Evolutionary conservation across 1,284 basidiomycete species (phyloP).

Genomic region (Leccinum angustisporum): DNA sequence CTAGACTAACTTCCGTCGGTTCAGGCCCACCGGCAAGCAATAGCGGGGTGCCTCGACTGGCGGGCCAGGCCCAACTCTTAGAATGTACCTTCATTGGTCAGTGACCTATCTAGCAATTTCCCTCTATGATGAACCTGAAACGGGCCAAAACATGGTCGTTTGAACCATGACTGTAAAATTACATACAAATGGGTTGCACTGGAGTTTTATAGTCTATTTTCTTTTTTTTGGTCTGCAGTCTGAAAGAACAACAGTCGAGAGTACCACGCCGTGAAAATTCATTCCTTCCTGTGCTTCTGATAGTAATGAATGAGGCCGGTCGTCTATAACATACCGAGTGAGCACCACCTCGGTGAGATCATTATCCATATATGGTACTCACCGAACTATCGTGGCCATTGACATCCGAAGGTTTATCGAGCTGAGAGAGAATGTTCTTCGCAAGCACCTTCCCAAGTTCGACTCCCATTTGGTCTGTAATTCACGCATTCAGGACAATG

Average conservation of each 20-base stretch:
- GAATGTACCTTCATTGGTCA: not conserved
- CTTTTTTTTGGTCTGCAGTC: slow-evolving; percentile 1
- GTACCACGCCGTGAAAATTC: slow-evolving; percentile 20
- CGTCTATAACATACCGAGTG: slow-evolving; percentile 52
- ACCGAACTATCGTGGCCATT: slow-evolving; percentile 91
- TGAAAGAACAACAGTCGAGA: not conserved
- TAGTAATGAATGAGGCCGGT: slow-evolving; percentile 94
- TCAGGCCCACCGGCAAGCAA: not conserved
- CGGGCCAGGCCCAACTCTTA: not conserved
- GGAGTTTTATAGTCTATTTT: slow-evolving; percentile 2
- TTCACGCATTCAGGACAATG: slow-evolving; percentile 6
- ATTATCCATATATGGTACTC: slow-evolving; percentile 33
- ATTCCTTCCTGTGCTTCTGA: slow-evolving; percentile 82
- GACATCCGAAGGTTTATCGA: slow-evolving; percentile 81
- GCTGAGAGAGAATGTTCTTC: slow-evolving; percentile 91
- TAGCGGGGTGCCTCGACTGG: not conserved
- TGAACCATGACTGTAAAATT: slow-evolving; percentile 10
- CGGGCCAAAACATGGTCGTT: not conserved
- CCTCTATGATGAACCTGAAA: not conserved
- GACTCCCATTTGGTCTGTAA: slow-evolving; percentile 87
- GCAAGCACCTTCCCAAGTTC: slow-evolving; percentile 96
- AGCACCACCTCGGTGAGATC: slow-evolving; percentile 3
- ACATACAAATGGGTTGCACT: slow-evolving; percentile 8
- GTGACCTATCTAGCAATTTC: not conserved
- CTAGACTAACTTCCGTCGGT: not conserved